Base-by-base conservation (phyloP, 495 filamentous ascomycete species). In the Durotheca rogersii region DNA sequence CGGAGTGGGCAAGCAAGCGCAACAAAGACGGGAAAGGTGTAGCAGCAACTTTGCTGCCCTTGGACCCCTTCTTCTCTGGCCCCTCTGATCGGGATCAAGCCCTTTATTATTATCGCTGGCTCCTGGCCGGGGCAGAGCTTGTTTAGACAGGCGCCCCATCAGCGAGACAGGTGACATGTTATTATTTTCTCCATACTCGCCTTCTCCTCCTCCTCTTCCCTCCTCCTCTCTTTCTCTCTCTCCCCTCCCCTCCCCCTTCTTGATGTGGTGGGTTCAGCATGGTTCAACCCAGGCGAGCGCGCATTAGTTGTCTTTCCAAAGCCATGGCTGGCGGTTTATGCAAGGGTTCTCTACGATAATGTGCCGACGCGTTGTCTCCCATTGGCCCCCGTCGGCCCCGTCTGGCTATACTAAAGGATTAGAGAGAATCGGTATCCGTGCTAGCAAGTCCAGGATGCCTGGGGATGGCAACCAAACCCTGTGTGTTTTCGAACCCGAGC, bases 21-120 rank as follows among this genome's bases (percentile, higher is more conserved):
- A n/a, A n/a, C n/a, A n/a, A n/a, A n/a, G n/a, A n/a, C n/a, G n/a
- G n/a, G n/a, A n/a, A n/a, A n/a, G n/a, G n/a, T n/a, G n/a, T n/a
- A n/a, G n/a, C n/a, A n/a, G n/a, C n/a, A n/a, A n/a, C n/a, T n/a
- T n/a, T n/a, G n/a, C n/a, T n/a, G n/a, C n/a, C n/a, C n/a, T n/a
- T n/a, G n/a, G 16, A 25, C 41, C 23, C 23, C 23, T 17, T 32
- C 7, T 27, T 20, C 41, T n/a, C n/a, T n/a, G n/a, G n/a, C n/a
- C n/a, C n/a, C n/a, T n/a, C 42, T 47, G 52, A 47, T 38, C 35
- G 45, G 21, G 35, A 36, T 55, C 40, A 7, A 36, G 37, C 40
- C 21, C 27, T 0, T 7, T 2, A 1, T 41, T 21, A 32, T 25
- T 31, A 41, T 30, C n/a, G 15, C 15, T 38, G 15, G 19, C 19